These are phyloP conservation scores for Boeremia exigua DNA, from an alignment of 2,329 filamentous ascomycete species.

Conservation along the genomic window DNA sequence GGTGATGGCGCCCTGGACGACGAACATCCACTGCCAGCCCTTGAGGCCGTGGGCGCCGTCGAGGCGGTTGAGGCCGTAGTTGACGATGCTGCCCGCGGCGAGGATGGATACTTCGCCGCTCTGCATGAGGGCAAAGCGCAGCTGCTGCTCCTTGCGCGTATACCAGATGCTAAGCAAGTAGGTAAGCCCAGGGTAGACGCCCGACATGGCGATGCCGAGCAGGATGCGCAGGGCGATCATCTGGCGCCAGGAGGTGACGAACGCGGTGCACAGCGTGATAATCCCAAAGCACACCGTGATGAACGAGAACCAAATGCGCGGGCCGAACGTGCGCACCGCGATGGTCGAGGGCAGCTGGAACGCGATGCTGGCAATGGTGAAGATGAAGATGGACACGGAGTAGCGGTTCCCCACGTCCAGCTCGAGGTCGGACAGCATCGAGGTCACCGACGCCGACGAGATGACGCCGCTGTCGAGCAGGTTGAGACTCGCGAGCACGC, in stretches of 20 bases:
- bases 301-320: slow-evolving; percentile 65
- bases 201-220: slow-evolving; percentile 67
- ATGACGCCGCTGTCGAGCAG: slow-evolving; percentile 74
- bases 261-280: slow-evolving; percentile 72
- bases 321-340: slow-evolving; percentile 68
- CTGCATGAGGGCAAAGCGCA: slow-evolving; percentile 70
- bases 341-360: slow-evolving; percentile 74
- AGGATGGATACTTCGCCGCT: slow-evolving; percentile 69
- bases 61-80: slow-evolving; percentile 71
- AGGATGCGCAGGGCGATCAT: slow-evolving; percentile 73
- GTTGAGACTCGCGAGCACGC: slow-evolving; percentile 72
- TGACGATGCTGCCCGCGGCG: slow-evolving; percentile 70
- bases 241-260: slow-evolving; percentile 70
- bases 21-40: slow-evolving; percentile 74
- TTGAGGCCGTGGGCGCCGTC: slow-evolving; percentile 62
- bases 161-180: slow-evolving; percentile 70
- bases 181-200: slow-evolving; percentile 50
- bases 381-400: slow-evolving; percentile 74
- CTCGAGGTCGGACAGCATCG: slow-evolving; percentile 68
- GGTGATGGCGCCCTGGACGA: slow-evolving; percentile 69
- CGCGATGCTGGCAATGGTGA: slow-evolving; percentile 70
- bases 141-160: slow-evolving; percentile 68
- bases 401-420: slow-evolving; percentile 69
- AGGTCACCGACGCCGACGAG: slow-evolving; percentile 71
- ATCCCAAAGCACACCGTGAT: slow-evolving; percentile 68